Evolutionary conservation across 768 basidiomycete genomes (phyloP).

Genomic region (Sarcodon aspratus): DNA sequence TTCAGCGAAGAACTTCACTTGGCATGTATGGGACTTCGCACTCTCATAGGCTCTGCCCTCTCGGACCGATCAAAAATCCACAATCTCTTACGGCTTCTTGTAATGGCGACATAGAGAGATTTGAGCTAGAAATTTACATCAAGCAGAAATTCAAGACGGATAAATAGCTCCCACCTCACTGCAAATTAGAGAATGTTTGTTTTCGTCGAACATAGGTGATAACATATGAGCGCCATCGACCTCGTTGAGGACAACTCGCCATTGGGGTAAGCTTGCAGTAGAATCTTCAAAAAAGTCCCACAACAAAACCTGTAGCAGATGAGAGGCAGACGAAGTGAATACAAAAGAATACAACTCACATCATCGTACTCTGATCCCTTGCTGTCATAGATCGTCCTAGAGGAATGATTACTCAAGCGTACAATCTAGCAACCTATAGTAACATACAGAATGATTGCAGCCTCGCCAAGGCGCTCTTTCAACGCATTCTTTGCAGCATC

Average conservation of each 20-base stretch:
- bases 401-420: not conserved
- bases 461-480: slow-evolving; percentile 40
- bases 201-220: slow-evolving; percentile 34
- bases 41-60: slow-evolving; percentile 50
- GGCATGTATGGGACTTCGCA: slow-evolving; percentile 14
- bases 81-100: slow-evolving; percentile 50
- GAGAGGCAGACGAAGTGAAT: not conserved
- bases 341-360: slow-evolving; percentile 17
- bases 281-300: slow-evolving; percentile 66
- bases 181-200: slow-evolving; percentile 27
- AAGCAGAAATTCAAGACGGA: not conserved
- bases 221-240: slow-evolving; percentile 11
- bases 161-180: slow-evolving; percentile 3
- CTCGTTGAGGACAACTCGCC: slow-evolving; percentile 43
- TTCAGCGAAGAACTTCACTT: not conserved
- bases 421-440: not conserved
- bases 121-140: slow-evolving; percentile 31
- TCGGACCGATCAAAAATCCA: slow-evolving; percentile 57
- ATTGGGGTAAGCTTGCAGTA: slow-evolving; percentile 30
- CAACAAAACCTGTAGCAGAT: slow-evolving; percentile 37
- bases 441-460: slow-evolving; percentile 29
- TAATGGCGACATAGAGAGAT: slow-evolving; percentile 53
- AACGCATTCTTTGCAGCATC: slow-evolving; percentile 37
- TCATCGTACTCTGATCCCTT: slow-evolving; percentile 61
- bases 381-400: slow-evolving; percentile 43